A percentile compares a stretch with the other conserved stretches of the same genome.
phyloP scores from a whole-genome alignment of 345 rosid species.

The Citrus maxima region DNA sequence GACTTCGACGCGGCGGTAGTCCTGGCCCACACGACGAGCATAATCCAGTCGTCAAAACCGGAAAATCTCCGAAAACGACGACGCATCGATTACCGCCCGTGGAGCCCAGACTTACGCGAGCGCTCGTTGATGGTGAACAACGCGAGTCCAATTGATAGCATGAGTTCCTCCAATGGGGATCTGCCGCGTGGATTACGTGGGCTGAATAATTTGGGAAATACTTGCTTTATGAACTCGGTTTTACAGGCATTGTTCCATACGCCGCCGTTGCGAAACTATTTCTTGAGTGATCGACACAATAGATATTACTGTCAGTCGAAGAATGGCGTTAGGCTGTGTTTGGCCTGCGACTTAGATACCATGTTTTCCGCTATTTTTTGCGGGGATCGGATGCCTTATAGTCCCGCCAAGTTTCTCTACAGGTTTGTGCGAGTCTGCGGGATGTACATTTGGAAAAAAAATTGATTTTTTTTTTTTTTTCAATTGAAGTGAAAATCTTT shows the following conservation, averaged over 20 bases:
- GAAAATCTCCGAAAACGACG: conserved; percentile 48
- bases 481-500: not conserved
- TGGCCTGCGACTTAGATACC: conserved; percentile 60
- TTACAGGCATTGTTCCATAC: conserved; percentile 60
- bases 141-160: conserved; percentile 20
- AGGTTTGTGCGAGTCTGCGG: conserved; percentile 29
- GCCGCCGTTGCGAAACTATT: conserved; percentile 54
- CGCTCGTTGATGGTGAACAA: conserved; percentile 22
- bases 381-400: conserved; percentile 54
- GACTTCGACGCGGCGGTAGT: conserved; percentile 58
- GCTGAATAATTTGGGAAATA: conserved; percentile 56
- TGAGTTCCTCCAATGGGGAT: conserved; percentile 2
- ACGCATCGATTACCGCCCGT: conserved; percentile 45
- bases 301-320: conserved; percentile 41
- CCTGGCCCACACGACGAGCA: conserved; percentile 30
- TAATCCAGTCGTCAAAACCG: conserved; percentile 19
- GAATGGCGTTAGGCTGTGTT: conserved; percentile 32
- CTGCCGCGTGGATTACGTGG: conserved; percentile 52
- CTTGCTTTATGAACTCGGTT: conserved; percentile 71
- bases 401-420: conserved; percentile 60
- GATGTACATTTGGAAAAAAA: not conserved
- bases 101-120: conserved; percentile 43
- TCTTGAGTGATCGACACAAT: conserved; percentile 53
- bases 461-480: not conserved
- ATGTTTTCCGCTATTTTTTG: conserved; percentile 51